Conservation (phyloP, 2,329 filamentous ascomycete species). For the Colletotrichum nymphaeae region DNA sequence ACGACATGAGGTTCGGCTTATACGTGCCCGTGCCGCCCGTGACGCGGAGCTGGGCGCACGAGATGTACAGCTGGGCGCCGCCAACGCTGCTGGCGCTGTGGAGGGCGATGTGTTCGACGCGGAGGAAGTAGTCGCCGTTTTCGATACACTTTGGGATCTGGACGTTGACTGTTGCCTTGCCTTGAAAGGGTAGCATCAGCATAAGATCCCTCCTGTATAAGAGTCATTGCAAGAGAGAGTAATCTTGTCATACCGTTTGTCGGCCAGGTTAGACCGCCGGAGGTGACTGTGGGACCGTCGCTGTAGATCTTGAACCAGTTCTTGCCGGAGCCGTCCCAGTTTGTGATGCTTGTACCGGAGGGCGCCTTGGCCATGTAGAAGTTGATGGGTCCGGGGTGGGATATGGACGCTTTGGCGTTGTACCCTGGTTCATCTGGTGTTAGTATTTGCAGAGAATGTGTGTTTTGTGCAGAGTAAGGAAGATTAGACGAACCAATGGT, state of each 20-base stretch:
- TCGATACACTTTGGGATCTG: slow-evolving; percentile 56
- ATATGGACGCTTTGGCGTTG: slow-evolving; percentile 54
- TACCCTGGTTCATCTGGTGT: slow-evolving; percentile 17
- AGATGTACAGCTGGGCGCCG: slow-evolving; percentile 60
- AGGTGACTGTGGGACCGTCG: slow-evolving; percentile 50
- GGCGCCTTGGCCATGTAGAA: slow-evolving; percentile 53
- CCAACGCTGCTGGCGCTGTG: slow-evolving; percentile 53
- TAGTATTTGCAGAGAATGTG: not conserved
- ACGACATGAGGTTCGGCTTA: slow-evolving; percentile 50
- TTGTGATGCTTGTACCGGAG: slow-evolving; percentile 43
- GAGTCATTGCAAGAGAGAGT: not conserved
- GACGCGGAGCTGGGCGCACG: slow-evolving; percentile 54
- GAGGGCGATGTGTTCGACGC: slow-evolving; percentile 60
- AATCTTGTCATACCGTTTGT: slow-evolving; percentile 44
- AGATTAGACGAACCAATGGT: slow-evolving; percentile 32
- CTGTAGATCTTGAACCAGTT: slow-evolving; percentile 59
- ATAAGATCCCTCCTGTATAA: not conserved
- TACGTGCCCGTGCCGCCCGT: slow-evolving; percentile 53
- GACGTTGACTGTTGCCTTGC: slow-evolving; percentile 48
- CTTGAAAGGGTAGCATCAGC: slow-evolving; percentile 26
- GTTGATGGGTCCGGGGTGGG: slow-evolving; percentile 54
- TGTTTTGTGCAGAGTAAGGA: no score
- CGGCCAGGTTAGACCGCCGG: slow-evolving; percentile 52
- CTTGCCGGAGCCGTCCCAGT: slow-evolving; percentile 50
- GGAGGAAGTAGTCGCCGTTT: slow-evolving; percentile 60